Evolutionary conservation across 768 basidiomycete species (phyloP).

Genomic region (Hortiboletus flavorubellus): DNA sequence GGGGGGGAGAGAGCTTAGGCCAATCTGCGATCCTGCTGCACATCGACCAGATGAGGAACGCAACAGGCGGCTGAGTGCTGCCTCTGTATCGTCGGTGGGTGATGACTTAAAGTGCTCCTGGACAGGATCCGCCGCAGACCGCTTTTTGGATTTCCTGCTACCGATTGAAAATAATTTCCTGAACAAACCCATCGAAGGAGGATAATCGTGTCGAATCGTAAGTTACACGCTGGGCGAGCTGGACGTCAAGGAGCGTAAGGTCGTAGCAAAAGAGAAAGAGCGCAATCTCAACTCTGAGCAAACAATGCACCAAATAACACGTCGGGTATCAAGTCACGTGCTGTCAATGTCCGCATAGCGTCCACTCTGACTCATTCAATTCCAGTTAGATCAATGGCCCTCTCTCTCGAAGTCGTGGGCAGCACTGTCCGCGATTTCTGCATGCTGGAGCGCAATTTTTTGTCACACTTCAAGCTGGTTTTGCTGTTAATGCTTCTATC

Average conservation of each 20-base stretch:
- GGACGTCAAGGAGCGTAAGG: conserved; percentile 28
- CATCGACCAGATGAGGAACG: conserved; percentile 72
- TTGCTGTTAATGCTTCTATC: conserved; percentile 61
- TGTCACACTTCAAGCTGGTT: conserved; percentile 66
- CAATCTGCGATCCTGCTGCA: conserved; percentile 52
- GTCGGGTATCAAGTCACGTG: conserved; percentile 19
- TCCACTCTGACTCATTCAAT: too few relatives aligned
- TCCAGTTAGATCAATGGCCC: not conserved
- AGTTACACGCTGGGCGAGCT: conserved; percentile 18
- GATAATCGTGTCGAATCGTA: conserved; percentile 29
- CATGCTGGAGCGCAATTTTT: conserved; percentile 75
- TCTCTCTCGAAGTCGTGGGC: conserved; percentile 44
- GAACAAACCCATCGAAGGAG: conserved; percentile 57
- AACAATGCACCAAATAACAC: conserved; percentile 39
- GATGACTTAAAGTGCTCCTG: conserved; percentile 13
- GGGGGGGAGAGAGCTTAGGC: conserved; percentile 59
- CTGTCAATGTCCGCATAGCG: not conserved
- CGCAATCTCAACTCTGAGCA: conserved; percentile 37
- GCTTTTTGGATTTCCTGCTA: conserved; percentile 58
- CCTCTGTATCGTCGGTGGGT: conserved; percentile 44
- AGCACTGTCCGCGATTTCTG: conserved; percentile 72
- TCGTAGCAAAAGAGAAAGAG: conserved; percentile 7
- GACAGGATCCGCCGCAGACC: conserved; percentile 22
- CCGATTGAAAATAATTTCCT: conserved; percentile 68
- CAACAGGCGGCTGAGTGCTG: conserved; percentile 47